Conservation (phyloP, 768 basidiomycete species). For the Hericium rajendrae region DNA sequence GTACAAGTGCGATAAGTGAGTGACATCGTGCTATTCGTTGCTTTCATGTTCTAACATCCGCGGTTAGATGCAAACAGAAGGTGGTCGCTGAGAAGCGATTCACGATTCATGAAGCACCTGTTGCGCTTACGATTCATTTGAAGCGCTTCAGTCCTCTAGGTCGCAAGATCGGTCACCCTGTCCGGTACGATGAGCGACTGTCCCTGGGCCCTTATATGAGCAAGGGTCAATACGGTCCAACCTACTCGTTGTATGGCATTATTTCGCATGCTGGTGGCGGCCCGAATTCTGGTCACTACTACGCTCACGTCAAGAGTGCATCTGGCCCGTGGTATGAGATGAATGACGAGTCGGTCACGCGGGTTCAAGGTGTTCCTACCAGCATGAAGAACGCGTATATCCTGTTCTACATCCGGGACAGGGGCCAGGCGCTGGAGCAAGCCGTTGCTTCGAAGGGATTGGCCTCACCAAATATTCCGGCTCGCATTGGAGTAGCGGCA, state of each 20-base stretch:
- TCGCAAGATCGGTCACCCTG: conserved; percentile 67
- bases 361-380: conserved; percentile 35
- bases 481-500: conserved; percentile 29
- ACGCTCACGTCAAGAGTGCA: conserved; percentile 66
- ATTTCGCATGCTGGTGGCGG: conserved; percentile 90
- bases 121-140: conserved; percentile 84
- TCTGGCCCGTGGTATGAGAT: conserved; percentile 80
- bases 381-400: conserved; percentile 81
- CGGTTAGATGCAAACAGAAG: conserved; percentile 75
- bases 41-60: not conserved
- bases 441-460: conserved; percentile 32
- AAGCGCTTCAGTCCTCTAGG: conserved; percentile 93
- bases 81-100: conserved; percentile 89
- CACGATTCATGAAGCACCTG: conserved; percentile 78
- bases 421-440: conserved; percentile 64
- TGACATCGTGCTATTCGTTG: conserved; percentile 10
- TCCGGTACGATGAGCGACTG: conserved; percentile 73
- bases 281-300: conserved; percentile 95
- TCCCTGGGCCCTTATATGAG: conserved; percentile 77
- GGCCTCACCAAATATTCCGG: conserved; percentile 3
- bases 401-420: conserved; percentile 81
- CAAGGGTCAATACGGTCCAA: conserved; percentile 61
- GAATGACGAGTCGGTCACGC: conserved; percentile 78
- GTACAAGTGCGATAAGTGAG: conserved; percentile 97
- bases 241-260: conserved; percentile 84